Base-by-base conservation (phyloP, 192 early-diverging fungal genomes). In the Coemansia furcata region DNA sequence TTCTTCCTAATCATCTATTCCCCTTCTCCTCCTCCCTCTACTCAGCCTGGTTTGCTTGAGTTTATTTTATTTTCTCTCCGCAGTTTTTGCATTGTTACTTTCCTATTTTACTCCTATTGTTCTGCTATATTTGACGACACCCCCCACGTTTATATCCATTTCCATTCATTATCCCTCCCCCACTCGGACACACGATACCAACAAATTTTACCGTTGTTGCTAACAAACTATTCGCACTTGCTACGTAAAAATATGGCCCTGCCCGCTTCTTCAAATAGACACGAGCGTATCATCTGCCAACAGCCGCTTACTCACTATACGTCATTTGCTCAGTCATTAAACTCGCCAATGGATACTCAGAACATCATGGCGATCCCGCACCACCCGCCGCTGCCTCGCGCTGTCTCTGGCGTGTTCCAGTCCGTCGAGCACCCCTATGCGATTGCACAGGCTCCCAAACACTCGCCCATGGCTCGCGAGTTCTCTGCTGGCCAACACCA, bases 361-460 rank as follows among this genome's bases (percentile, higher is more conserved):
- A 69, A 74, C 63, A 82, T 82, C 30, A 37, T 82, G 32, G 79
- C 79, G 19, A 82, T 82, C 47, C 79, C 79, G 3, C 68, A 40
- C 42, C 71, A 82, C 50, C 79, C 79, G 35, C 79, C 79, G 10
- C 47, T 82, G 65, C 79, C 79, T 21, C 70, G 71, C 23, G 72
- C 49, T 19, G 79, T 76, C 33, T 66, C 79, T 8, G 79, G 79
- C 6, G 59, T 76, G 17, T 82, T 82, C 61, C 74, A 72, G 15
- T 58, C 71, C 2, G 67, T 50, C 8, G 79, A 75, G 50, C 74
- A 72, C 14, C 73, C 67, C 9, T 64, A 66, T 19, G 42, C 49
- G 10, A 52, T 65, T 15, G 33, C 73, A 6, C 67, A 63, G 12
- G 50, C 71, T 26, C 65, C 59, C 66, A 80, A 75, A 59, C 39